These are phyloP conservation scores for Malassezia nana DNA, from an alignment of 1,284 basidiomycete species.

Conservation along the genomic window DNA sequence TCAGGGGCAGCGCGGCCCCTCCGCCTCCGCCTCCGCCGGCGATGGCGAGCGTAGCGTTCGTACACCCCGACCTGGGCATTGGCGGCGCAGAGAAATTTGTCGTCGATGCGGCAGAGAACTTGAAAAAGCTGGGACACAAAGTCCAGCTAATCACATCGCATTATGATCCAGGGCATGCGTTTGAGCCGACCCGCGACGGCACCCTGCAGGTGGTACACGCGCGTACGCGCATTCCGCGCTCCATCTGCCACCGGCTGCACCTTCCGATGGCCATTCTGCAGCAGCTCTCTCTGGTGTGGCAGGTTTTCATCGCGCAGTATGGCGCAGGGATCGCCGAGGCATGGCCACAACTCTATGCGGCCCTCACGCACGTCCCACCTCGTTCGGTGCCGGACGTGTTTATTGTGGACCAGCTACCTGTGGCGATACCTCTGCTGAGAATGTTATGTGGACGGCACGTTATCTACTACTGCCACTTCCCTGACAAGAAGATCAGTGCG, in stretches of 20 bases:
- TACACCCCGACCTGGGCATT: constrained; percentile 91
- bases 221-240: constrained; percentile 65
- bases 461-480: constrained; percentile 96
- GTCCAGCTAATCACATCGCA: constrained; percentile 92
- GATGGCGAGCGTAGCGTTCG: constrained; percentile 60
- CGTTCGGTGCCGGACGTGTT: constrained; percentile 60
- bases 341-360: constrained; percentile 27
- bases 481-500: constrained; percentile 63
- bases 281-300: constrained; percentile 63
- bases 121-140: constrained; percentile 72
- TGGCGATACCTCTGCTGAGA: constrained; percentile 74
- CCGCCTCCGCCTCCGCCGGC: not conserved
- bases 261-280: constrained; percentile 79
- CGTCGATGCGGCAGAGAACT: constrained; percentile 83
- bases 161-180: constrained; percentile 60
- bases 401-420: constrained; percentile 88
- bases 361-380: constrained; percentile 45
- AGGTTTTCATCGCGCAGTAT: constrained; percentile 31
- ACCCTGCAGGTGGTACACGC: constrained; percentile 72
- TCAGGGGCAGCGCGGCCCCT: not conserved
- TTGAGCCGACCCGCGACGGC: constrained; percentile 50
- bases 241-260: constrained; percentile 66
- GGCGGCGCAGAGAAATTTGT: constrained; percentile 93
- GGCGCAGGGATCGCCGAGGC: constrained; percentile 47
- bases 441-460: constrained; percentile 62